Evolutionary conservation across 129 eudicot genomes (phyloP), one percentile per base, ranked within the genome.

Genomic region (Daucus carota): DNA sequence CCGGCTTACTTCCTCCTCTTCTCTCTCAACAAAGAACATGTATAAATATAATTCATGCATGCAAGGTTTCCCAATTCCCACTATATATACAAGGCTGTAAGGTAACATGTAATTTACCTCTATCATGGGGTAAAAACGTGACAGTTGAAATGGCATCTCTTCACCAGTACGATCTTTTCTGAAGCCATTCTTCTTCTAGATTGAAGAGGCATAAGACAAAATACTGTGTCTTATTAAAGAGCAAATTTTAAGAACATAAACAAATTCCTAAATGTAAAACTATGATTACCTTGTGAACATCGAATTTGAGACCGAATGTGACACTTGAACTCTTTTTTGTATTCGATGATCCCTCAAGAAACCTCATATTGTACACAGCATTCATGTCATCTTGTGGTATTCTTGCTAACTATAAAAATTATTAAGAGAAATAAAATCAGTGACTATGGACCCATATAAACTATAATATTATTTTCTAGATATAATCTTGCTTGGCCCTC

Each of bases 71-170:
- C 5, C 14, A 4, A 13, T n/a, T n/a, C n/a, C n/a, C n/a, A n/a
- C n/a, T n/a, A n/a, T 22, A 22, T n/a, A 54, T 54, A 40, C 50
- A 36, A n/a, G 11, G 74, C 48, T n/a, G 47, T 69, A 41, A 36
- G 15, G 48, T n/a, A 70, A 70, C 6, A 17, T 70, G 50, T 12
- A 9, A 34, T 73, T 43, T 82, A 93, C 98, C 96, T 94, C 98
- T 73, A 94, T 84, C 82, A 91, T 77, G 70, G 98, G 98, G 86
- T 91, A 94, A 81, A 94, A 94, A 68, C 98, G 93, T 52, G 97
- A 94, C 72, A 94, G 78, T 80, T 91, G 96, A 96, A 96, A 94
- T 20, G 88, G 41, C 62, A 77, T 79, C 84, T 91, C 92, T 91
- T 89, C 97, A 52, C 86, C 97, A 62, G 81, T 50, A 29, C 96